A percentile compares a stretch with the other conserved stretches of the same genome.
Evolutionary conservation across 306 rosid species (phyloP).

Genomic region (Trichosanthes truncata): DNA sequence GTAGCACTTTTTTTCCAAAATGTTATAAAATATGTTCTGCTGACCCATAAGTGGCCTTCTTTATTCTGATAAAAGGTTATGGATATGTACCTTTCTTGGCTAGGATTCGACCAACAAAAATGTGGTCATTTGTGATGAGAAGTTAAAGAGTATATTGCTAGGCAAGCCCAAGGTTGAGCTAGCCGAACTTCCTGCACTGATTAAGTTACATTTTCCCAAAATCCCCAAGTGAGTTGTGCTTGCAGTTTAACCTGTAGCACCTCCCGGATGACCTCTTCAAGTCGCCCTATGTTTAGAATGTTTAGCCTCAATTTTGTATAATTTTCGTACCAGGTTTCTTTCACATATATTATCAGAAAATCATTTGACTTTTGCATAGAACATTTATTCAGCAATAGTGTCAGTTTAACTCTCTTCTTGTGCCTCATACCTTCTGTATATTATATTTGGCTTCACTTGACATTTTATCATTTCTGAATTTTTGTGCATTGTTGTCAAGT

Average conservation of each 20-base stretch:
- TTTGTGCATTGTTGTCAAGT: neutral
- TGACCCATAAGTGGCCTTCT: neutral
- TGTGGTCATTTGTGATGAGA: slow-evolving; percentile 76
- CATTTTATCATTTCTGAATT: neutral
- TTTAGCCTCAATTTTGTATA: neutral
- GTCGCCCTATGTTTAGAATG: neutral
- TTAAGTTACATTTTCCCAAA: slow-evolving; percentile 88
- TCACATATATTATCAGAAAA: neutral
- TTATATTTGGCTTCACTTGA: neutral
- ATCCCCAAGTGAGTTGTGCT: slow-evolving; percentile 33
- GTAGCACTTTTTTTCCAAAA: neutral
- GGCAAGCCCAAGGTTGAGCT: slow-evolving; percentile 73
- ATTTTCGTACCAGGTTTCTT: neutral
- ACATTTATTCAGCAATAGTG: neutral
- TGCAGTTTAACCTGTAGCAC: neutral
- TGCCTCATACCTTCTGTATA: neutral
- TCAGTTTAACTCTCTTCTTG: neutral
- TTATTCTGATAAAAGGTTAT: slow-evolving; percentile 6
- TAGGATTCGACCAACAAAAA: slow-evolving; percentile 84
- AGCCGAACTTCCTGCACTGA: slow-evolving; percentile 74
- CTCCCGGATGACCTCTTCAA: neutral
- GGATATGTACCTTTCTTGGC: slow-evolving; percentile 1
- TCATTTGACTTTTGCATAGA: neutral
- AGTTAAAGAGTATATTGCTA: slow-evolving; percentile 52
- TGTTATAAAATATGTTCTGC: neutral